Conservation (phyloP, 2,329 filamentous ascomycete species). For the Diaporthe aspalathi region DNA sequence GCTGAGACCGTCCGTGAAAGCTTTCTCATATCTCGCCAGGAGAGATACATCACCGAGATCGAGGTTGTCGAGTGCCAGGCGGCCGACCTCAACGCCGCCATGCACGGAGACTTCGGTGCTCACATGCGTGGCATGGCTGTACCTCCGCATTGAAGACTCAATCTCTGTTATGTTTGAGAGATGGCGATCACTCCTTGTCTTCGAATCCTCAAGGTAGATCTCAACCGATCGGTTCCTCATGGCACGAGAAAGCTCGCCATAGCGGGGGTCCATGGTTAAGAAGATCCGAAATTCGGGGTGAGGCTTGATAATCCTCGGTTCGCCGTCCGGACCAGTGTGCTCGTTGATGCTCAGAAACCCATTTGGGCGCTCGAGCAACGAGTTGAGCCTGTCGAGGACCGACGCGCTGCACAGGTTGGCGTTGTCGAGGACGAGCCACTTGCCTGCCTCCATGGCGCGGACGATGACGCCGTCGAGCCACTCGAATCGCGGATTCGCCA, state of each 20-base stretch:
- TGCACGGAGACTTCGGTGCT: conserved; percentile 42
- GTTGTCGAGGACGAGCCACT: conserved; percentile 96
- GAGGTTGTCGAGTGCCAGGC: conserved; percentile 59
- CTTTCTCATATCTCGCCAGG: conserved; percentile 30
- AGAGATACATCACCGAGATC: conserved; percentile 57
- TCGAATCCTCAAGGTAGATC: conserved; percentile 74
- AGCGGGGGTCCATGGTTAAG: conserved; percentile 89
- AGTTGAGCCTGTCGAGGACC: conserved; percentile 94
- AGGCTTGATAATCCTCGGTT: conserved; percentile 81
- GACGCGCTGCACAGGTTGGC: conserved; percentile 97
- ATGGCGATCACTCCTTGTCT: conserved; percentile 48
- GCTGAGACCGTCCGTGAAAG: conserved; percentile 12
- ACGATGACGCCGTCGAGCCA: conserved; percentile 96
- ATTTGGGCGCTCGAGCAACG: conserved; percentile 84
- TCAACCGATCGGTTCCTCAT: conserved; percentile 97
- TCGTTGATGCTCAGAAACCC: conserved; percentile 93
- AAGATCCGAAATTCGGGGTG: conserved; percentile 93
- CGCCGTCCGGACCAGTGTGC: conserved; percentile 84
- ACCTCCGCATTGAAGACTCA: conserved; percentile 63
- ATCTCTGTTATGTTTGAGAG: conserved; percentile 57
- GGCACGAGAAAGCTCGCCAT: conserved; percentile 92
- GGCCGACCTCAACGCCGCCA: conserved; percentile 49
- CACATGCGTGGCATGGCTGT: conserved; percentile 43
- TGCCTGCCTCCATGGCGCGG: conserved; percentile 83
- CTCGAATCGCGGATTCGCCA: conserved; percentile 86